These are phyloP conservation scores for Wickerhamiella bombiphila DNA, from an alignment of 805 yeast species.

Conservation along the genomic window DNA sequence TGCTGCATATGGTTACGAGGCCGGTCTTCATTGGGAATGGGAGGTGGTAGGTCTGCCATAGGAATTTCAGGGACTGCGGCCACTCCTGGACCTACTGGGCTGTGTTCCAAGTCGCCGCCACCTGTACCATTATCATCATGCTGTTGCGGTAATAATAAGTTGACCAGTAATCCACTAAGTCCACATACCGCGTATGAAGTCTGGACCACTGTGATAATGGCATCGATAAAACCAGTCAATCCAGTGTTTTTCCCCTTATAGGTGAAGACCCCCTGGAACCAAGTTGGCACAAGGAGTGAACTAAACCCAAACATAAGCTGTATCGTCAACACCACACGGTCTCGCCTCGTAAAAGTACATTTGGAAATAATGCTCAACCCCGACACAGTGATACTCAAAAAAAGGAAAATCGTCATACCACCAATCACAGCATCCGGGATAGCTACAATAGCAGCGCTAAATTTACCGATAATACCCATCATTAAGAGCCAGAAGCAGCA, in stretches of 20 bases:
- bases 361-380: constrained; percentile 51
- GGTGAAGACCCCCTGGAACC: constrained; percentile 53
- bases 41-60: too few species aligned
- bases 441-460: constrained; percentile 77
- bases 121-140: constrained; percentile 24
- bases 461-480: constrained; percentile 80
- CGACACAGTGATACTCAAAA: constrained; percentile 62
- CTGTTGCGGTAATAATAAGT: constrained; percentile 42
- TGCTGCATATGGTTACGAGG: too few species aligned
- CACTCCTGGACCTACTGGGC: too few species aligned
- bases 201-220: constrained; percentile 54
- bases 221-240: constrained; percentile 48
- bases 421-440: constrained; percentile 72
- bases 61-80: too few species aligned
- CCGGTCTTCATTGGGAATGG: too few species aligned
- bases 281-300: constrained; percentile 44
- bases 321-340: constrained; percentile 56
- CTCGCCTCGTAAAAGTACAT: constrained; percentile 47
- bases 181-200: constrained; percentile 64
- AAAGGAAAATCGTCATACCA: constrained; percentile 72
- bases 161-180: constrained; percentile 44
- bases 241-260: constrained; percentile 46
- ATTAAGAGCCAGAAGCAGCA: constrained; percentile 63
- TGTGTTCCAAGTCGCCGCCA: background rate
- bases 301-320: constrained; percentile 54